Base-by-base conservation (phyloP, 1,284 basidiomycete genomes). In the Ganoderma sinense region DNA sequence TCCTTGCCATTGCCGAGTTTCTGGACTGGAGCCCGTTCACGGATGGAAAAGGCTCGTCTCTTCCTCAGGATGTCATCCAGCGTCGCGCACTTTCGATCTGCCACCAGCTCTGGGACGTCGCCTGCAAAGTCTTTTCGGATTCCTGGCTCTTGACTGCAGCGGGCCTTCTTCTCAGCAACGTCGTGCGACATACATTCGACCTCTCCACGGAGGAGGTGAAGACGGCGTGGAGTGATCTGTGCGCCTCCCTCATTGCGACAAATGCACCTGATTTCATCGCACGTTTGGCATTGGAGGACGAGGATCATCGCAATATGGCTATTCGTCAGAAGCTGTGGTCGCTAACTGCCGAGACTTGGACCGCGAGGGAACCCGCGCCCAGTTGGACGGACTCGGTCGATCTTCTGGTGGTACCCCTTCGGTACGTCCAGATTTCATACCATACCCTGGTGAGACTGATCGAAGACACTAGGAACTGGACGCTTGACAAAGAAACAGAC, bases 71-170 rank as follows among this genome's bases (percentile, higher is more conserved):
- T 16, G 70, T 75, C 5, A 71, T 63, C 4, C 86, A 87, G 71
- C 64, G 78, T 11, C 75, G 70, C 48, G 78, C 77, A 62, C 78
- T 90, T 29, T 64, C 68, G 2, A 75, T 82, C 40, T 78, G 85
- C 23, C 74, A 75, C 41, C 82, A 82, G 63, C 77, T 90, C 40
- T 91, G 88, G 89, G 78, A 69, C 23, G 80, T 84, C n/a, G 80
- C 86, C 76, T 84, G 80, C 76, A 84, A 84, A 53, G 84, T 85
- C 3, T 88, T 88, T 65, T 73, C 79, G 39, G 60, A 75, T 1
- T 36, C 78, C 8, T 82, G 79, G 80, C 80, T 89, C 20, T 74
- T 81, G 0, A 75, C 78, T 7, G 76, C 81, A 0, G 87, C 88
- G 3, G 83, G 83, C 64, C 75, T 76, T 0, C 80, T 90, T 29